Percentiles rank a stretch among this genome's conserved stretches.
Evolutionary conservation across 140 eudicot genomes (phyloP).

Genomic region (Ambrosia hybrid): DNA sequence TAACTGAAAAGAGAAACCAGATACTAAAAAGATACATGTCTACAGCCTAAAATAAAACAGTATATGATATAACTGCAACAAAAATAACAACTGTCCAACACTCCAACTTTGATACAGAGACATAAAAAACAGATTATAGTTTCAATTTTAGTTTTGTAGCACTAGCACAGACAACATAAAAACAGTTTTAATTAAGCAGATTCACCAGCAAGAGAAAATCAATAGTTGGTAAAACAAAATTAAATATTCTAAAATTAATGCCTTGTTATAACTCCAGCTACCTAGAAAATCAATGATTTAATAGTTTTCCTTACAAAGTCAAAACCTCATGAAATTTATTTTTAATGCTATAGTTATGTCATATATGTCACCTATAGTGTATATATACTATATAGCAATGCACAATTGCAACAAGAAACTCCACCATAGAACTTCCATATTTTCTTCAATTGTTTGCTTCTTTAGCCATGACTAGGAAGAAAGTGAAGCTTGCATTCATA

Average conservation of each 20-base stretch:
- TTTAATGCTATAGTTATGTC: conserved; percentile 15
- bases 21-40: background rate
- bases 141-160: background rate
- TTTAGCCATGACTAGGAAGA: conserved; percentile 60
- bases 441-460: conserved; percentile 23
- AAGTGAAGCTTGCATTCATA: conserved; percentile 70
- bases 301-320: conserved; percentile 25
- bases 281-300: conserved; percentile 12
- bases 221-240: no score
- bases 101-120: background rate
- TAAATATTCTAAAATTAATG: conserved; percentile 18
- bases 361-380: conserved; percentile 17
- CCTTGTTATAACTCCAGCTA: conserved; percentile 8
- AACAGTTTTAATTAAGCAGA: background rate
- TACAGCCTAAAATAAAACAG: no score
- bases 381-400: conserved; percentile 38
- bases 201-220: background rate
- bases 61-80: background rate
- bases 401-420: conserved; percentile 18
- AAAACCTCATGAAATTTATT: background rate
- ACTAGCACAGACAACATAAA: background rate
- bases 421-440: conserved; percentile 34
- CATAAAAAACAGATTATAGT: background rate
- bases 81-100: background rate
- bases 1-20: background rate